Conservation (phyloP, 2,329 filamentous ascomycete species). For the Coniochaeta prunicola region DNA sequence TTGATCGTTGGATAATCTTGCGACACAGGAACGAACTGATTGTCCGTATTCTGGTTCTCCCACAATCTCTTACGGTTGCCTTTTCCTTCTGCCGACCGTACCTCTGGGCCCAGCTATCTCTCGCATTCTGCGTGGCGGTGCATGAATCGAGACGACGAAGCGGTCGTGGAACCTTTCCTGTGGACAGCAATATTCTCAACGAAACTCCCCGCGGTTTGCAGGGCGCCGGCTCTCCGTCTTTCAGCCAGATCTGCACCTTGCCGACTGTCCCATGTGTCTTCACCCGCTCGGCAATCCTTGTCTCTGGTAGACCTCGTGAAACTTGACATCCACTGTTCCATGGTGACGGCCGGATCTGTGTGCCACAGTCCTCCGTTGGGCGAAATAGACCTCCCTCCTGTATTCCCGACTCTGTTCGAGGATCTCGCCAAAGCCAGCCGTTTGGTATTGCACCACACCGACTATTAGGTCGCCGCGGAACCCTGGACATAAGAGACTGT, state of each 20-base stretch:
- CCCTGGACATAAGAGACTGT: constrained; percentile 1
- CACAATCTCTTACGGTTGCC: not conserved
- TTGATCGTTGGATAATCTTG: not conserved
- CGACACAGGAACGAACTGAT: not conserved
- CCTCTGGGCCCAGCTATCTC: not conserved
- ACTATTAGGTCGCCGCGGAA: not conserved
- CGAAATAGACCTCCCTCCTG: not conserved
- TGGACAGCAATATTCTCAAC: not conserved
- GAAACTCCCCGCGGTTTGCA: not conserved
- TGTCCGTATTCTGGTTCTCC: not conserved
- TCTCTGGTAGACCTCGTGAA: constrained; percentile 22
- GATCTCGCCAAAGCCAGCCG: not conserved
- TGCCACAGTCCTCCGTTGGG: constrained; percentile 19
- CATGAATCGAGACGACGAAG: not conserved
- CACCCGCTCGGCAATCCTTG: constrained; percentile 15
- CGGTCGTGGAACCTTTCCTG: not conserved
- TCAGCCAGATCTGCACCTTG: not conserved
- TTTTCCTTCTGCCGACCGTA: not conserved
- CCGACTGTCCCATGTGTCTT: constrained; percentile 1
- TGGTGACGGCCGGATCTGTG: constrained; percentile 30
- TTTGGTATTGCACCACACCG: constrained; percentile 1
- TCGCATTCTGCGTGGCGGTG: not conserved
- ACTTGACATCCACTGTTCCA: constrained; percentile 19
- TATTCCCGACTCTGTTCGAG: not conserved
- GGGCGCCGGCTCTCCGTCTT: not conserved